Evolutionary conservation across 306 rosid genomes (phyloP).

Genomic region (Castanea sativa): DNA sequence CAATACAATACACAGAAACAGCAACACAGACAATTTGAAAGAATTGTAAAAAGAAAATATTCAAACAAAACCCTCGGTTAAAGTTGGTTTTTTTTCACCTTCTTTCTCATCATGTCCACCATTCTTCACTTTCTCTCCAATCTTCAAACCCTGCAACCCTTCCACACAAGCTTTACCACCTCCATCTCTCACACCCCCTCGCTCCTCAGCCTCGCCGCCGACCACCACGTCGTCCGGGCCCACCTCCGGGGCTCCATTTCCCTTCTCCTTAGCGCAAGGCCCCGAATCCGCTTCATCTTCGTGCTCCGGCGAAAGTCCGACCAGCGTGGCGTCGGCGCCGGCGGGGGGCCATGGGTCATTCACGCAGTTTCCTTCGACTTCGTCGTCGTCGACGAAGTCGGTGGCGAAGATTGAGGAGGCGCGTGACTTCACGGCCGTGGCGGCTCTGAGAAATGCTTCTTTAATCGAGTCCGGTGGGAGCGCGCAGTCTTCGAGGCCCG

Average conservation of each 20-base stretch:
- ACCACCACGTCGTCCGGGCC: conserved; percentile 23
- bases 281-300: neutral
- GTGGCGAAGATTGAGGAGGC: conserved; percentile 22
- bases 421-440: conserved; percentile 41
- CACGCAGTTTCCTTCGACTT: conserved; percentile 18
- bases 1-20: neutral
- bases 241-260: conserved; percentile 8
- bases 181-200: conserved; percentile 23
- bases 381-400: conserved; percentile 23
- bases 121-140: conserved; percentile 34
- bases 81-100: conserved; percentile 35
- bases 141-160: conserved; percentile 51
- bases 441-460: conserved; percentile 78
- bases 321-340: conserved; percentile 4
- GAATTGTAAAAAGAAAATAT: neutral
- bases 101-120: conserved; percentile 8
- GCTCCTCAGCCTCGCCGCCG: conserved; percentile 17
- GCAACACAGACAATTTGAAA: neutral
- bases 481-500: conserved; percentile 86
- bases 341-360: conserved; percentile 25
- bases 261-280: conserved; percentile 25
- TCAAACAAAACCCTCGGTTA: conserved; percentile 59
- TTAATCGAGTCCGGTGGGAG: conserved; percentile 71
- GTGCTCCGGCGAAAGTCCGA: conserved; percentile 11
- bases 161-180: conserved; percentile 56